These are phyloP conservation scores for Aeschynomene evenia DNA, from an alignment of 306 rosid species.

Conservation along the genomic window DNA sequence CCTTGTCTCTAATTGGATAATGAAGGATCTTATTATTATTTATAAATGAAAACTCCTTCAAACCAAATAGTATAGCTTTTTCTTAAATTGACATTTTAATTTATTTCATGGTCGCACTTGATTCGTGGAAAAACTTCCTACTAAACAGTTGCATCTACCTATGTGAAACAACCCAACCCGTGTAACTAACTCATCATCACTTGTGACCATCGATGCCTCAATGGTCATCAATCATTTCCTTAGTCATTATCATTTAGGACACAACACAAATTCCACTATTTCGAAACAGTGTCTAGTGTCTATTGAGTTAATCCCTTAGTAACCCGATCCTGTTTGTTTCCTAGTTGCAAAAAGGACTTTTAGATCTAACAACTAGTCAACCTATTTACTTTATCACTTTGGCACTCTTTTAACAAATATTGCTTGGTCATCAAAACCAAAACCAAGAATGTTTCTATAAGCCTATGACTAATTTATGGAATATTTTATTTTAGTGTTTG, in stretches of 20 bases:
- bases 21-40: too few species aligned
- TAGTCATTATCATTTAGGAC: neutral
- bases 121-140: too few species aligned
- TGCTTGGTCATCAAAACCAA: conserved; percentile 40
- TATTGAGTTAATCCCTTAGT: neutral
- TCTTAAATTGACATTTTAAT: too few species aligned
- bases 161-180: neutral
- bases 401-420: neutral
- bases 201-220: neutral
- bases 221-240: neutral
- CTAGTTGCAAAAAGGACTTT: neutral
- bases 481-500: conserved; percentile 8
- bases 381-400: neutral
- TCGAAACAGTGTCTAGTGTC: neutral
- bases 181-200: neutral
- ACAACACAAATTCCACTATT: neutral
- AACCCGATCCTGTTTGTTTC: neutral
- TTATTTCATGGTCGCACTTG: too few species aligned
- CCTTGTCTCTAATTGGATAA: too few species aligned
- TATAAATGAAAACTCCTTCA: too few species aligned
- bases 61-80: too few species aligned
- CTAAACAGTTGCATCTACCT: too few species aligned
- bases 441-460: neutral
- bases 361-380: neutral
- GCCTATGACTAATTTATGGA: neutral